Base-by-base conservation (phyloP, 768 basidiomycete species). In the Scleroderma citrinum region DNA sequence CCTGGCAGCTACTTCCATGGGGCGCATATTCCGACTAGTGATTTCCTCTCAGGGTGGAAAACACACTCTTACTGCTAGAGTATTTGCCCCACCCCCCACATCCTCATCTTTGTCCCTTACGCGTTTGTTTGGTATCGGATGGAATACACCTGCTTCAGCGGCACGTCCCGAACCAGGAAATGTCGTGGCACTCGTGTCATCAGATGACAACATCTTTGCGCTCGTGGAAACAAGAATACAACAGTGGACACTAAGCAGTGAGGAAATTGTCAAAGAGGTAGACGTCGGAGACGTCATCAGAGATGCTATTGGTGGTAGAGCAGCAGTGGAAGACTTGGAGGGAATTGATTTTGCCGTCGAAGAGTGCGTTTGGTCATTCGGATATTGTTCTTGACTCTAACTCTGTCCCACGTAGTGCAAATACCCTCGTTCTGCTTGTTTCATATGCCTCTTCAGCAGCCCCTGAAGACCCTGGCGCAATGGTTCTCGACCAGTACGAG, bases 1-100 rank as follows among this genome's bases (percentile, higher is more conserved):
- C 58, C 70, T 90, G 37, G 75, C 75, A 3, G 81, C 87, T 12
- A 88, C 88, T 1, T 82, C 85, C 2, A 68, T 66, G 24, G 88
- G 88, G 14, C 74, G 71, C 26, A 68, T 89, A 38, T 85, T 84
- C 58, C 80, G 84, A 13, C 62, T 90, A 23, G 68, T 70, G 5
- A 68, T 90, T 7, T 77, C 83, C 2, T 83, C 86, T 1, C 75
- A 80, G 17, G 83, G 83, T 26, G 86, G 85, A 37, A 85, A 80
- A 64, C 74, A 82, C 42, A 80, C 82, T 38, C 61, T 88, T 14
- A 71, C 77, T 1, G 66, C 72, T 3, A 82, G 77, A 32, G 59
- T 66, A n/a, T 89, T 89, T 63, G 73, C 83, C 11, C 63, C 56
- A 36, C 78, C 76, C 19, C 77, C 79, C 3, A 24, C 59, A 2